Base-by-base conservation (phyloP, 495 filamentous ascomycete species). In the Alectoria sarmentosa region DNA sequence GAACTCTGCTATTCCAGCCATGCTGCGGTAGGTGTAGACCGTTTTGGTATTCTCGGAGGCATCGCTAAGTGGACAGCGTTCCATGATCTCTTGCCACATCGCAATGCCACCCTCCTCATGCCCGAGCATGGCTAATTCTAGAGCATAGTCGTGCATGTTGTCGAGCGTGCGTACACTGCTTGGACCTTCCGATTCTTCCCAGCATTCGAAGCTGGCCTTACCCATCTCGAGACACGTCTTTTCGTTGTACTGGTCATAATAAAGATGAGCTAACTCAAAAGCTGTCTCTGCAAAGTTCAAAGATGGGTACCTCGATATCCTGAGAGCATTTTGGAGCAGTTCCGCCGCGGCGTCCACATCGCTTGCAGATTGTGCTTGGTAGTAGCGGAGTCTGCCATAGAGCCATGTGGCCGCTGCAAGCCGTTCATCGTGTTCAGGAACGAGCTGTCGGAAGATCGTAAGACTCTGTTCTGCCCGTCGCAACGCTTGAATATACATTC, bases 131-230 rank as follows among this genome's bases (percentile, higher is more conserved):
- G 62, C 62, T 39, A 64, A 21, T 64, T 64, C 62, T 42, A 64
- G 49, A 26, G 62, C 62, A 42, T 64, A 64, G 49, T 64, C 62
- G n/a, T 64, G 62, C 62, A 64, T 64, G 28, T 64, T 64, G 62
- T 64, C 62, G 34, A 64, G 62, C 23, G 62, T 64, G 32, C 62
- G 46, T 58, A 57, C 62, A 41, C 62, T 64, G 7, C 28, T 42
- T n/a, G 34, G 62, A 38, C 62, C 62, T 34, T 64, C 62, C 32
- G 58, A 15, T 26, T 38, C 52, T 57, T 58, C 42, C 62, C 62
- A 64, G 52, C 62, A 64, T 44, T 64, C 62, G 49, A 64, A 64
- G 49, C 62, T 64, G 49, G 62, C 62, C 39, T 64, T 64, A 30
- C 62, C 62, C 62, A 64, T 64, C 36, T 64, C 49, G 17, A 64